Evolutionary conservation across 208 protist genomes (phyloP).

Genomic region (Leishmania aethiopica): DNA sequence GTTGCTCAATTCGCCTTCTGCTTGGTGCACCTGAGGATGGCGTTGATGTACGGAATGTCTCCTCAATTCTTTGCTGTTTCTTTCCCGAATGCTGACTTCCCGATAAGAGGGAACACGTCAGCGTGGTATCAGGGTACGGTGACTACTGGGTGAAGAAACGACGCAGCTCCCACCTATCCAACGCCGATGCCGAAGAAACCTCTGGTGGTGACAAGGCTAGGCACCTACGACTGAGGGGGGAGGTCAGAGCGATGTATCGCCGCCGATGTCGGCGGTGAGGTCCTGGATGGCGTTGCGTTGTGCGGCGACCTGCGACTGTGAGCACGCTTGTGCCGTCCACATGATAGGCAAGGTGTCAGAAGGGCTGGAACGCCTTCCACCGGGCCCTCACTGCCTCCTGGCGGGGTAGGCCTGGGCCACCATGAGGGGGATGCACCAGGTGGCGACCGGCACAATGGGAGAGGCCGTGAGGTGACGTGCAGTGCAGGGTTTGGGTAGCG

Average conservation of each 20-base stretch:
- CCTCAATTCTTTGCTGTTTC: not conserved
- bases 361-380: not conserved
- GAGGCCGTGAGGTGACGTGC: not conserved
- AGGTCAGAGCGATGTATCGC: not conserved
- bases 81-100: not conserved
- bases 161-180: not conserved
- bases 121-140: not conserved
- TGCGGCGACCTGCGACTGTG: not conserved
- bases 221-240: not conserved
- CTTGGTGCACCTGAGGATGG: not conserved
- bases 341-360: not conserved
- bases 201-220: not conserved
- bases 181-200: not conserved
- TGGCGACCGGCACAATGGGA: not conserved
- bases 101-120: not conserved
- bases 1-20: not conserved
- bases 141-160: too few relatives aligned
- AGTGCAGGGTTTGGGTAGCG: not conserved
- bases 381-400: not conserved
- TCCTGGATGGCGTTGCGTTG: not conserved
- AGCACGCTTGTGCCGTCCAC: not conserved
- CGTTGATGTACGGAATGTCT: not conserved
- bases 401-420: not conserved
- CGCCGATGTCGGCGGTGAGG: not conserved
- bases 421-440: not conserved